Conservation (phyloP, 2,329 filamentous ascomycete genomes). For the Aspergillus calidoustus region DNA sequence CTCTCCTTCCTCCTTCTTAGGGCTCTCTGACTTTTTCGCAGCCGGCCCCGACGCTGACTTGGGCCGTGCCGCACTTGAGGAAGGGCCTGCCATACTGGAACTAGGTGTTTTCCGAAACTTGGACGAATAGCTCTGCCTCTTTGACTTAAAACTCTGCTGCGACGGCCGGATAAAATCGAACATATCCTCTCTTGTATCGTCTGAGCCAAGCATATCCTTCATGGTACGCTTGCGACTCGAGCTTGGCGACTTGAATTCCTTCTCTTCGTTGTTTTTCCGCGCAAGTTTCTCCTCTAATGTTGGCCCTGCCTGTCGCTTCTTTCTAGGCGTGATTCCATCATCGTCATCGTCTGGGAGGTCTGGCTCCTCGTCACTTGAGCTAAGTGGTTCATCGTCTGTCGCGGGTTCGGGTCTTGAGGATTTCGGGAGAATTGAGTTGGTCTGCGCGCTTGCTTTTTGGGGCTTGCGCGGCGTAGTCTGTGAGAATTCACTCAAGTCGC, state of each 20-base stretch:
- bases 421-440: not conserved
- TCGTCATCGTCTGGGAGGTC: conserved; percentile 4
- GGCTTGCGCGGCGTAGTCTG: conserved; percentile 2
- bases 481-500: not conserved
- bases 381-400: conserved; percentile 42
- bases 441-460: conserved; percentile 12
- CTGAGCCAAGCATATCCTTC: conserved; percentile 13
- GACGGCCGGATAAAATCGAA: conserved; percentile 18
- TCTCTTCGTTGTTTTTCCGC: conserved; percentile 10
- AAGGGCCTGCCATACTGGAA: conserved; percentile 22
- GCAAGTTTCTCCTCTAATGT: conserved; percentile 32
- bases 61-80: conserved; percentile 13
- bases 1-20: conserved; percentile 15
- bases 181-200: conserved; percentile 11
- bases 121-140: conserved; percentile 23
- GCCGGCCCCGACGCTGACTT: conserved; percentile 15
- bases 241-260: conserved; percentile 14
- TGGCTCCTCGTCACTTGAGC: conserved; percentile 38
- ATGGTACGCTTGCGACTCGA: conserved; percentile 21
- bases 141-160: conserved; percentile 7
- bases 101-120: conserved; percentile 17
- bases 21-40: conserved; percentile 9
- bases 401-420: conserved; percentile 28
- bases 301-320: conserved; percentile 3
- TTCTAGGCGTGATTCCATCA: conserved; percentile 1